phyloP scores from a whole-genome alignment of 1,284 basidiomycete genomes.

The Apiotrichum sp. region DNA sequence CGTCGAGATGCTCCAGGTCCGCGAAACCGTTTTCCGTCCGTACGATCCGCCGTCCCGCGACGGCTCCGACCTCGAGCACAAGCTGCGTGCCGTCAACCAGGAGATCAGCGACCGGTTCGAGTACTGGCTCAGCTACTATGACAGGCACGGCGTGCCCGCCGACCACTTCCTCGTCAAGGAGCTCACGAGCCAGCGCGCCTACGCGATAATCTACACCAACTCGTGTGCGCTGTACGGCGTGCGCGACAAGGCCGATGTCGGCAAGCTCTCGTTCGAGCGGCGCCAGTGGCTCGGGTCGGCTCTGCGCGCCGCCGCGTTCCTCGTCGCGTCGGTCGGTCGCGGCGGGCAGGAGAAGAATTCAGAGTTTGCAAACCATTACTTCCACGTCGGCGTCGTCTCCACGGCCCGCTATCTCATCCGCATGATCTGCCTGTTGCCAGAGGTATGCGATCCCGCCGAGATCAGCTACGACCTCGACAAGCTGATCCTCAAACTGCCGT shows the following conservation, averaged over 20 bases:
- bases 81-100: slow-evolving; percentile 5
- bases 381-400: slow-evolving; percentile 13
- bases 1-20: slow-evolving; percentile 18
- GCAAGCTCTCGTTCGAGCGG: slow-evolving; percentile 5
- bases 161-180: slow-evolving; percentile 20
- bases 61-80: slow-evolving; percentile 1
- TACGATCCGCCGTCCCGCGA: background rate
- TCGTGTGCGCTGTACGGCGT: slow-evolving; percentile 5
- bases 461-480: slow-evolving; percentile 16
- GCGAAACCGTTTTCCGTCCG: background rate
- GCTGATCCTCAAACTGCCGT: slow-evolving; percentile 6
- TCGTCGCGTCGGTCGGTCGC: slow-evolving; percentile 4
- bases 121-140: slow-evolving; percentile 11
- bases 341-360: slow-evolving; percentile 6
- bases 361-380: slow-evolving; percentile 11
- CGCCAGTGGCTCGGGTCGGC: slow-evolving; percentile 8
- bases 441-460: slow-evolving; percentile 10
- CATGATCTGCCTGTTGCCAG: slow-evolving; percentile 13
- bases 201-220: slow-evolving; percentile 7
- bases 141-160: background rate
- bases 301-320: slow-evolving; percentile 9
- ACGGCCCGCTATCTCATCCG: slow-evolving; percentile 17
- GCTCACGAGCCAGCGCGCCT: slow-evolving; percentile 7
- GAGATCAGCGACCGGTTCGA: slow-evolving; percentile 2
- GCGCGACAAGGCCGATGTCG: background rate